These are phyloP conservation scores for Serendipita vermifera DNA, from an alignment of 768 basidiomycete species.

Conservation along the genomic window DNA sequence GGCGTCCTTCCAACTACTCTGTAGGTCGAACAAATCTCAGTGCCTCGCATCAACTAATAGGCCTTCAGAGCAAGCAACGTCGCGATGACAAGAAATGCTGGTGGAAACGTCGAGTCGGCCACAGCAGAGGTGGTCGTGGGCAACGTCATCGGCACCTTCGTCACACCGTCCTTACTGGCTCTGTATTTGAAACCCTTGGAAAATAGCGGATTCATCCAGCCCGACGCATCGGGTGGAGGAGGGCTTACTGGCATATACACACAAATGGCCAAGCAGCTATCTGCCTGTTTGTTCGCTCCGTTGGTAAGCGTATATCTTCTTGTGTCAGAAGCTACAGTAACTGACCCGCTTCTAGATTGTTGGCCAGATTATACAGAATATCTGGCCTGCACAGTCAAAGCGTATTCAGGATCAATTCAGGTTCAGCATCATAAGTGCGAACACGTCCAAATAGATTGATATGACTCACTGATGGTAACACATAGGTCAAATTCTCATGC, in stretches of 20 bases:
- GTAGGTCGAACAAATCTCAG: not conserved
- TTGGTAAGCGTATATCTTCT: slow-evolving; percentile 13
- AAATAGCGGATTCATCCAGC: slow-evolving; percentile 18
- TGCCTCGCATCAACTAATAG: not conserved
- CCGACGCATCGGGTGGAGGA: slow-evolving; percentile 17
- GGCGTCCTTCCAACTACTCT: slow-evolving; percentile 20
- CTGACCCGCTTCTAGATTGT: slow-evolving; percentile 14
- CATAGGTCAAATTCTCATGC: slow-evolving; percentile 18
- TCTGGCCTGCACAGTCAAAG: slow-evolving; percentile 18
- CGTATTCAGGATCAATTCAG: slow-evolving; percentile 14
- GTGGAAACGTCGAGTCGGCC: slow-evolving; percentile 20
- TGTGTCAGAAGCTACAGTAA: not conserved
- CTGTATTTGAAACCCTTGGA: slow-evolving; percentile 16
- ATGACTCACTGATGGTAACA: not conserved
- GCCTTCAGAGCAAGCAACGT: slow-evolving; percentile 19
- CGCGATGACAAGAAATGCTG: slow-evolving; percentile 19
- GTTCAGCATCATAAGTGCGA: slow-evolving; percentile 15
- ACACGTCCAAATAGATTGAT: not conserved
- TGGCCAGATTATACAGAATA: slow-evolving; percentile 20
- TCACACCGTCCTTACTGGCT: slow-evolving; percentile 19
- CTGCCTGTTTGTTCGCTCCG: slow-evolving; percentile 19
- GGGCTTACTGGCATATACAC: slow-evolving; percentile 20
- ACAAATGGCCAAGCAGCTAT: slow-evolving; percentile 19
- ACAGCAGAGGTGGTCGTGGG: slow-evolving; percentile 21
- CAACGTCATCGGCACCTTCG: slow-evolving; percentile 19